Evolutionary conservation across 768 basidiomycete genomes (phyloP).

Genomic region (Russula griseocarnosa): DNA sequence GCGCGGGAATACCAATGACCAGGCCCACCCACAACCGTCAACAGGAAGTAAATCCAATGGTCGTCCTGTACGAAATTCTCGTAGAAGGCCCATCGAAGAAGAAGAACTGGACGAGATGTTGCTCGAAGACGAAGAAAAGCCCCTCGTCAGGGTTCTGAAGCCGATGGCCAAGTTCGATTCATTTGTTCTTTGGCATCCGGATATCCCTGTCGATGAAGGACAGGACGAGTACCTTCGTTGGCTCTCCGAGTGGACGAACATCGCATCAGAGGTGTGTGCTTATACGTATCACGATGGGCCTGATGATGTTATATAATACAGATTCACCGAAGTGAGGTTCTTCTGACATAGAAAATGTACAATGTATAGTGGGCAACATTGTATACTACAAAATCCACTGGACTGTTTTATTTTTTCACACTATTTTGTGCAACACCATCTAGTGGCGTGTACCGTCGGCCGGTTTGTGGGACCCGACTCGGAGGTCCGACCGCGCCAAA

Average conservation of each 20-base stretch:
- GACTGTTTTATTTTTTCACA: not conserved
- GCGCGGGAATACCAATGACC: slow-evolving; percentile 32
- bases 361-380: not conserved
- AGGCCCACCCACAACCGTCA: slow-evolving; percentile 10
- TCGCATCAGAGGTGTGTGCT: slow-evolving; percentile 56
- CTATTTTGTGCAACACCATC: not conserved
- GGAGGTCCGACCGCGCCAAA: too few species aligned
- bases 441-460: not conserved
- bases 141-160: slow-evolving; percentile 38
- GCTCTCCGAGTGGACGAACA: slow-evolving; percentile 64
- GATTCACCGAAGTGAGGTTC: slow-evolving; percentile 13
- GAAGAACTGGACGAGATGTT: slow-evolving; percentile 31
- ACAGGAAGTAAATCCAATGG: slow-evolving; percentile 33
- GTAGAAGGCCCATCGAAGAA: slow-evolving; percentile 32
- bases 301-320: slow-evolving; percentile 3
- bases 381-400: not conserved
- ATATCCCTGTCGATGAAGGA: slow-evolving; percentile 63
- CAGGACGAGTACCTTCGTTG: slow-evolving; percentile 69
- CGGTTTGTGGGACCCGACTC: too few species aligned
- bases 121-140: slow-evolving; percentile 31
- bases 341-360: not conserved
- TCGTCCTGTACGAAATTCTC: slow-evolving; percentile 30
- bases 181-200: slow-evolving; percentile 73
- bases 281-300: slow-evolving; percentile 29
- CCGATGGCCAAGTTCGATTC: slow-evolving; percentile 57